Evolutionary conservation across 495 filamentous ascomycete genomes (phyloP).

Genomic region (Neurospora sp.): DNA sequence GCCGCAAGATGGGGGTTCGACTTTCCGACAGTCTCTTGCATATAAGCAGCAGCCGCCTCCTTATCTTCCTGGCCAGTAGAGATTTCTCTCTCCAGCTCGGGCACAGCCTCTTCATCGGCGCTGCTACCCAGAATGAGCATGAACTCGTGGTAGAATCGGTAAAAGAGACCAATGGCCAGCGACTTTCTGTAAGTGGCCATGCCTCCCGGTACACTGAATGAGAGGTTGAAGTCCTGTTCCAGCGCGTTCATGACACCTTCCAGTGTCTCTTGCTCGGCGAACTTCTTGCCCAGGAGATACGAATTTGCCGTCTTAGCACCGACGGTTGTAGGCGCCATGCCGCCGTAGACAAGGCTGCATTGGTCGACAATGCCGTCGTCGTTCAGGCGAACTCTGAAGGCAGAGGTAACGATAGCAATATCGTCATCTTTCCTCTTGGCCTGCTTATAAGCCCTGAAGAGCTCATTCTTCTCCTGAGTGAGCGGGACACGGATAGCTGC

Average conservation of each 20-base stretch:
- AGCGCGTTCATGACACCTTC: conserved; percentile 82
- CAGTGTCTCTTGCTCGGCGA: conserved; percentile 68
- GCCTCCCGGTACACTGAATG: conserved; percentile 81
- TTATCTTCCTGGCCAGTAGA: conserved; percentile 56
- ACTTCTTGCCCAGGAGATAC: conserved; percentile 66
- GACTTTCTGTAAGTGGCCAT: conserved; percentile 96
- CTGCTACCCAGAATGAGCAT: conserved; percentile 37
- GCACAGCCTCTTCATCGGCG: conserved; percentile 49
- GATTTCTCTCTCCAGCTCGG: conserved; percentile 57
- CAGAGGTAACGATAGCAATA: conserved; percentile 88
- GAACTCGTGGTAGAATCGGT: conserved; percentile 72
- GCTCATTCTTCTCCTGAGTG: conserved; percentile 55
- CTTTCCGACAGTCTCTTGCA: conserved; percentile 71
- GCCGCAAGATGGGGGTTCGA: conserved; percentile 80
- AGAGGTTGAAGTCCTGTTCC: conserved; percentile 75
- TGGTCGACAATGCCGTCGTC: conserved; percentile 55
- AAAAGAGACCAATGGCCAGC: conserved; percentile 80
- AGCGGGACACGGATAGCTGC: conserved; percentile 75
- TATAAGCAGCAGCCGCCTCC: conserved; percentile 47
- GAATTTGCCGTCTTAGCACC: conserved; percentile 65
- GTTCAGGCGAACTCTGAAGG: conserved; percentile 60
- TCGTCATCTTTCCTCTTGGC: conserved; percentile 95
- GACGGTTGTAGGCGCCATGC: conserved; percentile 80
- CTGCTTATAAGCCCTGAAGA: conserved; percentile 80
- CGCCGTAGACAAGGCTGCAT: conserved; percentile 76